These are phyloP conservation scores for Psophocarpus tetragonolobus DNA, from an alignment of 306 rosid species.

Conservation along the genomic window DNA sequence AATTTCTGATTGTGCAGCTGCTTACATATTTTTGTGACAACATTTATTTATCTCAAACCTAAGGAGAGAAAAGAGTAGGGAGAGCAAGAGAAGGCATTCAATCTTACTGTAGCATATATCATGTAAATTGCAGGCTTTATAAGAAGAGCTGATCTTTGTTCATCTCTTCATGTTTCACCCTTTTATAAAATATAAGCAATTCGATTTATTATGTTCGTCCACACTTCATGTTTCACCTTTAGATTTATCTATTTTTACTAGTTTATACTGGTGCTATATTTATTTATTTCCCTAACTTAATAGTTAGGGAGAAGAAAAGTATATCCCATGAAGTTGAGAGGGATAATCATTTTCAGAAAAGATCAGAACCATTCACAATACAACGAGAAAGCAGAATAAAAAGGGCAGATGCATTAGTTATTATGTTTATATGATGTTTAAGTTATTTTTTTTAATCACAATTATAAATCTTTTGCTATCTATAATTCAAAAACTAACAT, in stretches of 20 bases:
- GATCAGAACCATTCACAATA: background rate
- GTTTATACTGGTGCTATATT: background rate
- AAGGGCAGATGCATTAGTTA: background rate
- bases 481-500: background rate
- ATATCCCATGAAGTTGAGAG: background rate
- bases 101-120: conserved; percentile 34
- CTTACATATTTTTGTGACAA: conserved; percentile 24
- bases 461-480: background rate
- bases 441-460: background rate
- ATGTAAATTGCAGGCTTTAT: conserved; percentile 38
- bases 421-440: background rate
- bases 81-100: conserved; percentile 33
- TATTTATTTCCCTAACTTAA: background rate
- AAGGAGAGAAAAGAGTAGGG: conserved; percentile 13
- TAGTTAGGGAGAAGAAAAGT: background rate
- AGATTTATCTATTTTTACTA: background rate
- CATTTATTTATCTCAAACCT: conserved; percentile 31
- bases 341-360: background rate
- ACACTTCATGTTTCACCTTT: background rate
- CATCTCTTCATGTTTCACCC: conserved; percentile 20
- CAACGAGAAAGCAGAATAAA: background rate
- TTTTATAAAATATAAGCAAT: conserved; percentile 22
- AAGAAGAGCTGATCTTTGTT: conserved; percentile 27
- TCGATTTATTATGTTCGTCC: conserved; percentile 2
- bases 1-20: conserved; percentile 21